Base-by-base conservation (phyloP, 2,329 filamentous ascomycete genomes). In the Acephala macrosclerotiorum region DNA sequence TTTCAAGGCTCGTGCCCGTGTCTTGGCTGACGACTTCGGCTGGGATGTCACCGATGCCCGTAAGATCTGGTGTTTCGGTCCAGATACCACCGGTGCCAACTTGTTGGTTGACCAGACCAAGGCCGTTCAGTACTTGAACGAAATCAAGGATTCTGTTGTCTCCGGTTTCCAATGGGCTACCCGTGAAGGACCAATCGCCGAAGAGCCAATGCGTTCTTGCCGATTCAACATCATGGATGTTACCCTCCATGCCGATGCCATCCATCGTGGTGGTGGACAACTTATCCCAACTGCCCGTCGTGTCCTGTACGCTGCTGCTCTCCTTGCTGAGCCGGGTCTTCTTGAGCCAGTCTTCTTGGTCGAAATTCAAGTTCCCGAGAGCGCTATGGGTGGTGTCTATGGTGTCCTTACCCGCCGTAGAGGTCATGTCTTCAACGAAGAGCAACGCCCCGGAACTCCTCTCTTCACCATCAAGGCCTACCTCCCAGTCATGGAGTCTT, bases 1-100 rank as follows among this genome's bases (percentile, higher is more conserved):
- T 86, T 93, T 98, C 91, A 99, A 99, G 92, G 87, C 90, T 76
- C 96, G 96, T 87, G 96, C 95, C 80, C 95, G 96, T 89, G 80
- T 96, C 80, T 87, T 99, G 71, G 96, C 96, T 74, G 96, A 99
- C 80, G 95, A 99, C 78, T 92, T 92, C 87, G 95, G 94, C 81
- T 99, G 96, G 96, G 96, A 99, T 84, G 94, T 99, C 79, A 99
- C 96, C 77, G 96, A 99, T 83, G 96, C 96, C 84, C 94, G 96
- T 86, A 99, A 99, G 93, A 99, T 99, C 83, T 99, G 96, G 96
- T 96, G 93, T 82, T 99, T 99, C 85, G 96, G 96, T 84, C 96
- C 96, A 77, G 96, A 99, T 83, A 97, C 94, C 81, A 96, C 87
- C 79, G 96, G 96, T 83, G 91, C 96, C 89, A 99, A 99, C 90